Evolutionary conservation across 1,284 basidiomycete species (phyloP), one percentile per base, ranked within the genome.

Genomic region (Ceratobasidium sp.): DNA sequence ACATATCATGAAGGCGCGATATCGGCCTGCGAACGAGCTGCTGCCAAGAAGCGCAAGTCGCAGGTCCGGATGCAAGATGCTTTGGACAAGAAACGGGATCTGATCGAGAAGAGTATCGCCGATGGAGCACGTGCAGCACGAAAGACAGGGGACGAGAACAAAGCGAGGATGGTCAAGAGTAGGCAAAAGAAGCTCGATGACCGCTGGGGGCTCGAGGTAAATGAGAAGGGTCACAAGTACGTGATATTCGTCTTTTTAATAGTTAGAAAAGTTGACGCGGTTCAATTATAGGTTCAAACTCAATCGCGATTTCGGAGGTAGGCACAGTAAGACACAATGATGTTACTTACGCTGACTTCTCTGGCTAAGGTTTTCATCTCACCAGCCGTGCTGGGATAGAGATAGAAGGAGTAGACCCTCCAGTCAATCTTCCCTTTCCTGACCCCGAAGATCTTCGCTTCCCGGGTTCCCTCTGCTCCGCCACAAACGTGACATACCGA

Each of bases 121-220:
- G 87, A 90, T 66, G 87, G 89, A 39, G 86, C 86, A 4, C 87
- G 87, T 51, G 85, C 87, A 5, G 92, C 91, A 0, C 90, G 89
- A 81, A 86, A 88, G 73, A 89, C 89, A 0, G 88, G 92, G 0
- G 92, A 94, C 81, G 92, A 94, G 79, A 93, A 93, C 82, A 87
- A 89, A 79, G 83, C 89, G 71, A 81, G 89, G 56, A 88, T 89
- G 86, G 90, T 88, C n/a, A 88, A 88, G 78, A 90, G 88, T 49
- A 84, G 92, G 9, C 89, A 91, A 83, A 91, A 90, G 84, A 93
- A 93, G 83, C 85, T 90, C 49, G 89, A 90, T 73, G 89, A 91
- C 51, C 86, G 90, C n/a, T 89, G 86, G 83, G 90, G 90, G 7
- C 81, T 88, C 53, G 90, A 92, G 82, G 86, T 86, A 33, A 87